These are phyloP conservation scores for Chlamydomonas schloesseri DNA, from an alignment of 139 green algal genomes.

Conservation along the genomic window DNA sequence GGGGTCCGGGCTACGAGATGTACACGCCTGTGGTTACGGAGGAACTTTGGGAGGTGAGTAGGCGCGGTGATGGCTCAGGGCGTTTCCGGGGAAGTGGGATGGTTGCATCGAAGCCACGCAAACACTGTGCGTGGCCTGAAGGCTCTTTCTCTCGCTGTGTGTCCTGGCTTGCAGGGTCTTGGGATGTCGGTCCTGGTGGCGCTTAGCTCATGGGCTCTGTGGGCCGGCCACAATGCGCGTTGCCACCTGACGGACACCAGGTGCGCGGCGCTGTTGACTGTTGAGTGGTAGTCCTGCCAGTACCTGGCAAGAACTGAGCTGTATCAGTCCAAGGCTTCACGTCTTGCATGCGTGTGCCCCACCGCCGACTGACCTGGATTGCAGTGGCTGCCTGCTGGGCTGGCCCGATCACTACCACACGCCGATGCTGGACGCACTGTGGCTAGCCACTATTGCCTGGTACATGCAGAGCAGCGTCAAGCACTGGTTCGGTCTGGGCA, in stretches of 20 bases:
- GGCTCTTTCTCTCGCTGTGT: too few relatives aligned
- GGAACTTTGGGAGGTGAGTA: slow-evolving; percentile 28
- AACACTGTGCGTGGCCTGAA: too few relatives aligned
- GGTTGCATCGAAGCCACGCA: too few relatives aligned
- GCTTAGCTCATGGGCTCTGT: background rate
- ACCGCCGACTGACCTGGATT: too few relatives aligned
- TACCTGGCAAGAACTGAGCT: too few relatives aligned
- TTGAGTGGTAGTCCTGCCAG: too few relatives aligned
- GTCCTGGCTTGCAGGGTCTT: slow-evolving; percentile 1
- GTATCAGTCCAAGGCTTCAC: too few relatives aligned
- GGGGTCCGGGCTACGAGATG: slow-evolving; percentile 5
- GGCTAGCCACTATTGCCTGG: slow-evolving; percentile 6
- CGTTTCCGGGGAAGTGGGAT: too few relatives aligned
- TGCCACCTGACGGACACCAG: slow-evolving; percentile 7
- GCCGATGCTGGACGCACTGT: background rate
- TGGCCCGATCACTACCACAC: background rate
- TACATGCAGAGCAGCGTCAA: slow-evolving; percentile 17
- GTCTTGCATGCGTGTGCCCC: too few relatives aligned
- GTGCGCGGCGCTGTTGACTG: too few relatives aligned
- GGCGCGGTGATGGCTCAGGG: background rate
- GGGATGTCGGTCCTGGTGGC: background rate
- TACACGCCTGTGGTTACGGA: slow-evolving; percentile 11
- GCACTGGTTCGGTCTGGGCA: slow-evolving; percentile 29
- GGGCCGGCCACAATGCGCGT: background rate
- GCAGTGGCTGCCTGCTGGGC: slow-evolving; percentile 7